These are phyloP conservation scores for Zygoascus flipseniorum DNA, from an alignment of 805 yeast species.

Conservation along the genomic window DNA sequence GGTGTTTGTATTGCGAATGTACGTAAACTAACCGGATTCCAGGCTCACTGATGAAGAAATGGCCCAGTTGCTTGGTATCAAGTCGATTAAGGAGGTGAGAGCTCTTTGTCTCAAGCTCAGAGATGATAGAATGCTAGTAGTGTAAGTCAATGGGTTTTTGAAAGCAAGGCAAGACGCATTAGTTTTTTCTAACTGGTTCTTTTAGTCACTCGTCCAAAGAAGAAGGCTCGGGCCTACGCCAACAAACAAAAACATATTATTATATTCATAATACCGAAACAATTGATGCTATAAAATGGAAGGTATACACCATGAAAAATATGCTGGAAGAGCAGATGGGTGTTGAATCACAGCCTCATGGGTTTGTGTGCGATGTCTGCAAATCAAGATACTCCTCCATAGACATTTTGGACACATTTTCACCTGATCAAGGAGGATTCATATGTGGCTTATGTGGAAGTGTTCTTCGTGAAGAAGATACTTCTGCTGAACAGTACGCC, in stretches of 20 bases:
- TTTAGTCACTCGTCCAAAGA: constrained; percentile 41
- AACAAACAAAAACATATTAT: constrained; percentile 70
- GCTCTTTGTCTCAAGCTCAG: constrained; percentile 70
- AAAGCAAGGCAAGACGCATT: neutral
- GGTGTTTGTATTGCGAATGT: neutral
- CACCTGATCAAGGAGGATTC: constrained; percentile 74
- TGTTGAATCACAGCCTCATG: constrained; percentile 83
- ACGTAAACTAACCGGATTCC: constrained; percentile 4
- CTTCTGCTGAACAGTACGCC: constrained; percentile 69
- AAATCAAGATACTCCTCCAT: constrained; percentile 70
- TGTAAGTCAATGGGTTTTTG: neutral
- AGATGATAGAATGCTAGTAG: constrained; percentile 72
- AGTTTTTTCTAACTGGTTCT: neutral
- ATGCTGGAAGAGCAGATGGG: constrained; percentile 73
- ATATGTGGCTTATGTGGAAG: constrained; percentile 79
- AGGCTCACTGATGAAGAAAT: constrained; percentile 81
- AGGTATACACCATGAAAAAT: constrained; percentile 78
- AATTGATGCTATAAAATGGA: constrained; percentile 94
- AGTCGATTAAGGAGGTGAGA: constrained; percentile 70
- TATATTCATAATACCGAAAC: constrained; percentile 88
- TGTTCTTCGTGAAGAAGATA: constrained; percentile 76
- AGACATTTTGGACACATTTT: constrained; percentile 76
- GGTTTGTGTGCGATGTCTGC: constrained; percentile 85
- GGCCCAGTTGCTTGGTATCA: constrained; percentile 69
- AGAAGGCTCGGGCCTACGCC: constrained; percentile 54